phyloP scores from a whole-genome alignment of 192 early-diverging fungal genomes.

The Coemansia biformis region DNA sequence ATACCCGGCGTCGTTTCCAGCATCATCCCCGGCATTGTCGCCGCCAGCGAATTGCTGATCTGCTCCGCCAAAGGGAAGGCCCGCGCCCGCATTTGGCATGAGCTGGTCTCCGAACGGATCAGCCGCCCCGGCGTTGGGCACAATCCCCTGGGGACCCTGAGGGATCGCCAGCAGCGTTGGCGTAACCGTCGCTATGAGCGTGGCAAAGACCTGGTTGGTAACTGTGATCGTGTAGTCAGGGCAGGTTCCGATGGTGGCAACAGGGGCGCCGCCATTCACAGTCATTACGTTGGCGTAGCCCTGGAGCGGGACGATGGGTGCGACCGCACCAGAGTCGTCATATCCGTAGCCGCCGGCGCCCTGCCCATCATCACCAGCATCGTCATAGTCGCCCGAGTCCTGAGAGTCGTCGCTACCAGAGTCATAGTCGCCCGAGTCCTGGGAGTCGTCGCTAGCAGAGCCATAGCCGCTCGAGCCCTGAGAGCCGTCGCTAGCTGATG shows the following conservation, averaged over 20 bases:
- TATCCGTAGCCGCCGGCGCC: not conserved
- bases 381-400: not conserved
- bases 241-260: slow-evolving; percentile 38
- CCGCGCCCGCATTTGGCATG: too few species aligned
- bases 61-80: too few species aligned
- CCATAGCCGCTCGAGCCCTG: not conserved
- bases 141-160: too few species aligned
- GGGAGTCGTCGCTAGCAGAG: too few species aligned
- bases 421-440: too few species aligned
- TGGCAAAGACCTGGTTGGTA: slow-evolving; percentile 36
- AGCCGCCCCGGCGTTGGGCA: too few species aligned
- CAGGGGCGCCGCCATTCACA: slow-evolving; percentile 28
- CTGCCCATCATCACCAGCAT: not conserved
- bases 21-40: too few species aligned
- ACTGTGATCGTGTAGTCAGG: slow-evolving; percentile 43
- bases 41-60: too few species aligned
- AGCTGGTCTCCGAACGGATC: too few species aligned
- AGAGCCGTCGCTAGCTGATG: not conserved
- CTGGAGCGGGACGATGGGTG: slow-evolving; percentile 13
- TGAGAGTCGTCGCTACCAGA: not conserved
- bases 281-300: slow-evolving; percentile 31
- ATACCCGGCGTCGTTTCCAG: too few species aligned
- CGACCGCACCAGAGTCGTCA: slow-evolving; percentile 2
- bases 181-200: slow-evolving; percentile 4
- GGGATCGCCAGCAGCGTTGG: slow-evolving; percentile 2